Percentiles rank a stretch among this genome's conserved stretches.
phyloP scores from a whole-genome alignment of 495 filamentous ascomycete species.

The Hypoxylon trugodes region DNA sequence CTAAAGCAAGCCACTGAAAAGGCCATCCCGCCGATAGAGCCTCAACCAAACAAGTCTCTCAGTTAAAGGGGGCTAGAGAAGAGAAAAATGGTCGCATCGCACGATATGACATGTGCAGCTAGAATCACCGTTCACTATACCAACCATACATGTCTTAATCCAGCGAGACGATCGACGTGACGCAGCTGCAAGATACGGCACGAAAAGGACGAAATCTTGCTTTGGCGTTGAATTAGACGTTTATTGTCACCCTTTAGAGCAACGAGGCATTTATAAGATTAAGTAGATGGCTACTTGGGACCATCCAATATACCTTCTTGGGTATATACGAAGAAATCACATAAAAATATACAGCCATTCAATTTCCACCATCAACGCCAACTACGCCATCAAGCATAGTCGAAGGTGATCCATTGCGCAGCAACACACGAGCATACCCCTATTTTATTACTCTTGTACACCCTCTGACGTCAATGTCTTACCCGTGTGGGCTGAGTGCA shows the following conservation, averaged over 20 bases:
- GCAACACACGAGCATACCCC: conserved; percentile 1
- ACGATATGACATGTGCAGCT: conserved; percentile 11
- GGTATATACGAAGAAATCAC: too few relatives aligned
- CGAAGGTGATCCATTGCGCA: conserved; percentile 4
- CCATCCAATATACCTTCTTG: too few relatives aligned
- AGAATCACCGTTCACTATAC: background rate
- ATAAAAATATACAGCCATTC: too few relatives aligned
- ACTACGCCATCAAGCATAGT: conserved; percentile 33
- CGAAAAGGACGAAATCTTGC: conserved; percentile 10
- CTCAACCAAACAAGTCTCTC: conserved; percentile 17
- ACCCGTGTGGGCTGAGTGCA: conserved; percentile 21
- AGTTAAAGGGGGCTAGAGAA: background rate
- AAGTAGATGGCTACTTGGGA: conserved; percentile 14
- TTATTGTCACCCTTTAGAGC: conserved; percentile 8
- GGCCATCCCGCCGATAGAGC: conserved; percentile 22
- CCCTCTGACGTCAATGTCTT: conserved; percentile 35
- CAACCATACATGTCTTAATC: background rate
- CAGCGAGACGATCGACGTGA: conserved; percentile 19
- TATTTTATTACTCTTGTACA: background rate
- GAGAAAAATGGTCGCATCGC: conserved; percentile 4
- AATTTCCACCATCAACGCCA: conserved; percentile 19
- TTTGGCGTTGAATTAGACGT: background rate
- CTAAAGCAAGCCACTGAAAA: conserved; percentile 14
- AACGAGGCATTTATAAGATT: conserved; percentile 14
- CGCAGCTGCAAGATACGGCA: conserved; percentile 21